These are phyloP conservation scores for Trebouxia sp. DNA, from an alignment of 139 green algal genomes.

Conservation along the genomic window DNA sequence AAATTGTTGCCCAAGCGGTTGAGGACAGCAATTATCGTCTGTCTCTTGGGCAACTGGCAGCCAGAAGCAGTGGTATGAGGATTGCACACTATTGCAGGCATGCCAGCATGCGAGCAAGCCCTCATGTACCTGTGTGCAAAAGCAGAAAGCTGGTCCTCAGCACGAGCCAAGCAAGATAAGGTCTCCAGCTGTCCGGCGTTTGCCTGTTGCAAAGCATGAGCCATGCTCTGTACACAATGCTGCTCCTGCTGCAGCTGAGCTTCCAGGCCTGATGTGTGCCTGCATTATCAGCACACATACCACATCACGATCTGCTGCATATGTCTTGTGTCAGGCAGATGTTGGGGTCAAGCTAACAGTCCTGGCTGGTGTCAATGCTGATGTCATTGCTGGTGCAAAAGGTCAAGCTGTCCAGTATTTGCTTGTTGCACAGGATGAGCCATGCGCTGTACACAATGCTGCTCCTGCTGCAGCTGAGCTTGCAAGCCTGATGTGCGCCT, in stretches of 20 bases:
- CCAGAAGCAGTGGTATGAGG: too few species aligned
- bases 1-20: too few species aligned
- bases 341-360: neutral
- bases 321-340: neutral
- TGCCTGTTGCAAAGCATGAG: neutral
- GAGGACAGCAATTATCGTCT: too few species aligned
- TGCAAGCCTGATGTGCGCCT: neutral
- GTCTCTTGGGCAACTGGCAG: too few species aligned
- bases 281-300: neutral
- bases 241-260: slow-evolving; percentile 7
- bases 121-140: neutral
- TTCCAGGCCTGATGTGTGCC: neutral
- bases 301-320: neutral
- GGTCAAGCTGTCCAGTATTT: neutral
- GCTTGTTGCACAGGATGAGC: neutral
- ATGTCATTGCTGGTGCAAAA: neutral
- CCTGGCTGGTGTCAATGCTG: neutral
- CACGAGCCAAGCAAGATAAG: neutral
- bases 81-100: too few species aligned
- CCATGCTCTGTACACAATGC: neutral
- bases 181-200: neutral
- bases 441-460: neutral
- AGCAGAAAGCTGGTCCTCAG: neutral
- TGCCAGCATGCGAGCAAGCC: too few species aligned
- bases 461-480: slow-evolving; percentile 8